A percentile compares a stretch with the other conserved stretches of the same genome.
These are phyloP conservation scores for Salix udensis DNA, from an alignment of 345 rosid species.

Conservation along the genomic window DNA sequence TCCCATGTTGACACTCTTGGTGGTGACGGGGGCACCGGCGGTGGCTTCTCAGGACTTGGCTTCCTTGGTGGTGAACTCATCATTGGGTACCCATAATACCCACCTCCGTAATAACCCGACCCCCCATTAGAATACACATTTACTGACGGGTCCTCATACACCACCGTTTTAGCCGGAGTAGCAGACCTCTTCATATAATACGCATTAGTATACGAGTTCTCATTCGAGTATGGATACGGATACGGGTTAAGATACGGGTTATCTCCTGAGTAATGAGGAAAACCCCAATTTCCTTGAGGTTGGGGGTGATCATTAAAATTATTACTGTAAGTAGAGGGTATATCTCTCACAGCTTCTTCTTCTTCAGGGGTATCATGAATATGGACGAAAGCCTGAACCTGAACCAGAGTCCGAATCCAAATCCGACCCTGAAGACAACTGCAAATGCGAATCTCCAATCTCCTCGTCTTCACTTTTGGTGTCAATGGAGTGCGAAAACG, in stretches of 20 bases:
- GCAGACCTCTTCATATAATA: slow-evolving; percentile 76
- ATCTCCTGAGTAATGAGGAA: background rate
- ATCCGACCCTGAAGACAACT: slow-evolving; percentile 60
- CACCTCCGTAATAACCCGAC: slow-evolving; percentile 31
- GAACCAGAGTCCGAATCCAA: slow-evolving; percentile 44
- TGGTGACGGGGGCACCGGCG: slow-evolving; percentile 72
- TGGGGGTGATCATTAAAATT: slow-evolving; percentile 31
- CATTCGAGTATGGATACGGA: slow-evolving; percentile 3
- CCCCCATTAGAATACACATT: slow-evolving; percentile 42
- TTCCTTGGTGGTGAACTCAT: slow-evolving; percentile 34
- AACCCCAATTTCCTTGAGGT: slow-evolving; percentile 42
- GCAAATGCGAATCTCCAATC: slow-evolving; percentile 53
- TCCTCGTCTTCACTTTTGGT: slow-evolving; percentile 28
- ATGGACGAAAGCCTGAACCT: slow-evolving; percentile 53
- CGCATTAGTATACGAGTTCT: slow-evolving; percentile 18
- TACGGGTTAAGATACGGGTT: slow-evolving; percentile 1
- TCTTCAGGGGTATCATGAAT: slow-evolving; percentile 27
- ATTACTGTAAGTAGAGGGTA: slow-evolving; percentile 2
- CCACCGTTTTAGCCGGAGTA: slow-evolving; percentile 56
- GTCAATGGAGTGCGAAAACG: slow-evolving; percentile 50
- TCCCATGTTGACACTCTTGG: slow-evolving; percentile 77
- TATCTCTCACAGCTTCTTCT: slow-evolving; percentile 12
- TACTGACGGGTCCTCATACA: slow-evolving; percentile 53
- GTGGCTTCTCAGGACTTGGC: slow-evolving; percentile 36
- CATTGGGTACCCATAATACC: slow-evolving; percentile 49